These are phyloP conservation scores for Aspergillus puulaauensis DNA, from an alignment of 2,329 filamentous ascomycete species.

Conservation along the genomic window DNA sequence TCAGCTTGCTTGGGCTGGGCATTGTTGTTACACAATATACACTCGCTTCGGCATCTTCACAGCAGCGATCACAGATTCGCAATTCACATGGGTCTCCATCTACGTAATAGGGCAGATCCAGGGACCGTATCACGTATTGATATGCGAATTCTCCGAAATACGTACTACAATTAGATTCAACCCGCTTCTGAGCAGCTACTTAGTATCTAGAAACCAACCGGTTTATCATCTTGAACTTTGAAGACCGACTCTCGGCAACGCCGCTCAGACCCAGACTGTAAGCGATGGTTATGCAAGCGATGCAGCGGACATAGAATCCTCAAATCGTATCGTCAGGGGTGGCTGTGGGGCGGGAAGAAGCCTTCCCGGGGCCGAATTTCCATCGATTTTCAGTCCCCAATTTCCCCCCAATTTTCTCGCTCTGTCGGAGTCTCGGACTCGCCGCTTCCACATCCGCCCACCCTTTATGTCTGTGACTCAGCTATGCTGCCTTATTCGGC, in stretches of 20 bases:
- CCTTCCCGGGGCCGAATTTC: constrained; percentile 16
- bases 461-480: not conserved
- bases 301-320: no score
- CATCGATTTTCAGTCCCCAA: not conserved
- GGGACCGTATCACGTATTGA: not conserved
- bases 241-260: no score
- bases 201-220: no score
- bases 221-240: no score
- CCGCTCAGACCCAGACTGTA: no score
- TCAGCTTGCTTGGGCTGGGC: no score
- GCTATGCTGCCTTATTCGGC: not conserved
- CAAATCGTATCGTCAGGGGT: not conserved
- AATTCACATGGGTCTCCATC: not conserved
- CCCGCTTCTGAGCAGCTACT: no score
- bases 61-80: no score
- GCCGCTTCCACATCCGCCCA: not conserved
- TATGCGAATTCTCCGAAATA: not conserved
- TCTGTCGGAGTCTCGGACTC: constrained; percentile 19
- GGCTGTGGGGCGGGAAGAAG: constrained; percentile 19
- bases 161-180: no score
- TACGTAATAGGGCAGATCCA: not conserved
- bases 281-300: no score
- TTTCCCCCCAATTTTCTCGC: constrained; percentile 7
- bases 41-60: no score
- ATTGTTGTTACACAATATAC: no score